These are phyloP conservation scores for Aspergillus quadrilineatus DNA, from an alignment of 2,329 filamentous ascomycete genomes.

Conservation along the genomic window DNA sequence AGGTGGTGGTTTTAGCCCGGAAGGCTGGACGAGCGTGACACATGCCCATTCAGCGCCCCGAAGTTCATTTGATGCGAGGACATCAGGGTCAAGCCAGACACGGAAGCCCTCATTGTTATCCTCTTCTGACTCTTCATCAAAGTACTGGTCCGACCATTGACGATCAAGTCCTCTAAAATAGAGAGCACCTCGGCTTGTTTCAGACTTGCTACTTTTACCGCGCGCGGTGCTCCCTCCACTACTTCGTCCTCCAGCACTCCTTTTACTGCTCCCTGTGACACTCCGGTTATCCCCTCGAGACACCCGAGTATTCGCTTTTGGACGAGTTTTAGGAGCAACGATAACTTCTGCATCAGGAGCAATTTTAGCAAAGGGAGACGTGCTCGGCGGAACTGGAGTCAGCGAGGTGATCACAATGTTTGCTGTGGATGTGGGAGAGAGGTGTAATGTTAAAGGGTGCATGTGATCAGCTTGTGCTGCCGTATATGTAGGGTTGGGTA, in stretches of 20 bases:
- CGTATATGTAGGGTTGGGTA: slow-evolving; percentile 77
- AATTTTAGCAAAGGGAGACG: slow-evolving; percentile 83
- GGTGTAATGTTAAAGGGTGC: slow-evolving; percentile 85
- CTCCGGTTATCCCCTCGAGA: slow-evolving; percentile 73
- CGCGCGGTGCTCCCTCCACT: slow-evolving; percentile 66
- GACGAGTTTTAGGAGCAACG: slow-evolving; percentile 86
- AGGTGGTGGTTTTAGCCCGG: slow-evolving; percentile 68
- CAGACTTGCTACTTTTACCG: slow-evolving; percentile 57
- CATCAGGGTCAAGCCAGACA: slow-evolving; percentile 81
- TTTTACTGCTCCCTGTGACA: slow-evolving; percentile 74
- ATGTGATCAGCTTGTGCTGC: slow-evolving; percentile 54
- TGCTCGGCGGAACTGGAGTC: slow-evolving; percentile 67
- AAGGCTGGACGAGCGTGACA: slow-evolving; percentile 84
- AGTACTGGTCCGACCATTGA: slow-evolving; percentile 69
- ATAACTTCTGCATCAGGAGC: slow-evolving; percentile 94
- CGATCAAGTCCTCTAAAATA: slow-evolving; percentile 81
- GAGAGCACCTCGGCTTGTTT: slow-evolving; percentile 54
- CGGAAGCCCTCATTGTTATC: slow-evolving; percentile 61
- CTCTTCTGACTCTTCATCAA: slow-evolving; percentile 64
- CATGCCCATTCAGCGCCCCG: slow-evolving; percentile 73
- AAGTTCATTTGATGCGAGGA: slow-evolving; percentile 69
- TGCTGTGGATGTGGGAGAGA: slow-evolving; percentile 92
- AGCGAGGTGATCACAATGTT: slow-evolving; percentile 84
- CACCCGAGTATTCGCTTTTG: slow-evolving; percentile 61
- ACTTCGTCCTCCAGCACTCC: slow-evolving; percentile 69